Percentiles rank a stretch among this genome's conserved stretches.
Conservation (phyloP, 768 basidiomycete genomes). For the Boletus insuetus region DNA sequence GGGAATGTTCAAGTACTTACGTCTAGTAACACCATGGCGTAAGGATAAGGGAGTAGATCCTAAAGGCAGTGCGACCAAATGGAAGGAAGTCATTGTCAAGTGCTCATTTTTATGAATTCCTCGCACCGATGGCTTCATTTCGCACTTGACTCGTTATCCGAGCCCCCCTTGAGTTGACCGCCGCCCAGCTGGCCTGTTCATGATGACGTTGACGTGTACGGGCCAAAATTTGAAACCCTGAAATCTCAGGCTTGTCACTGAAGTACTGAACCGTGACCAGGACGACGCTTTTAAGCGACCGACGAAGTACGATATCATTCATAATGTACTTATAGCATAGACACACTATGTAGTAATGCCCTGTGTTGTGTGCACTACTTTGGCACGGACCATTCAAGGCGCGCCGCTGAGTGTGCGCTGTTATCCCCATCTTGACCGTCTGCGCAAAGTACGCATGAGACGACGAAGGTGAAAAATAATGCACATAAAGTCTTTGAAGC, state of each 20-base stretch:
- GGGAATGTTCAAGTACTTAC: slow-evolving; percentile 4
- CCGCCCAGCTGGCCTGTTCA: neutral
- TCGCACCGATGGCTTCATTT: neutral
- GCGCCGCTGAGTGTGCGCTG: too few species aligned
- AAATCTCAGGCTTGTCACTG: slow-evolving; percentile 18
- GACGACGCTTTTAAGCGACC: neutral
- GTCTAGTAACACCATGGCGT: too few species aligned
- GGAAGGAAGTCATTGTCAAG: neutral
- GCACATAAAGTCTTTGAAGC: too few species aligned
- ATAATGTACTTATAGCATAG: too few species aligned
- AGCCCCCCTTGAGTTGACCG: neutral
- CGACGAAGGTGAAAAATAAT: too few species aligned
- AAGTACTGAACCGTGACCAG: neutral
- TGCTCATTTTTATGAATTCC: neutral
- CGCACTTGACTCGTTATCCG: neutral
- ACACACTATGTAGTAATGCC: too few species aligned
- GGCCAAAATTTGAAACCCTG: neutral
- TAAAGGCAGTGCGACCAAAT: neutral
- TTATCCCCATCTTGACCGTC: too few species aligned
- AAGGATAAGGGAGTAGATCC: neutral
- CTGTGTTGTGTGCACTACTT: too few species aligned
- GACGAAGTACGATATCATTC: neutral
- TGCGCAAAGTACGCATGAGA: too few species aligned
- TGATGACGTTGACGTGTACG: neutral
- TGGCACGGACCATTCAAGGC: too few species aligned